Conservation (phyloP, 73 alveolate species). For the Tetrahymena elliotti region DNA sequence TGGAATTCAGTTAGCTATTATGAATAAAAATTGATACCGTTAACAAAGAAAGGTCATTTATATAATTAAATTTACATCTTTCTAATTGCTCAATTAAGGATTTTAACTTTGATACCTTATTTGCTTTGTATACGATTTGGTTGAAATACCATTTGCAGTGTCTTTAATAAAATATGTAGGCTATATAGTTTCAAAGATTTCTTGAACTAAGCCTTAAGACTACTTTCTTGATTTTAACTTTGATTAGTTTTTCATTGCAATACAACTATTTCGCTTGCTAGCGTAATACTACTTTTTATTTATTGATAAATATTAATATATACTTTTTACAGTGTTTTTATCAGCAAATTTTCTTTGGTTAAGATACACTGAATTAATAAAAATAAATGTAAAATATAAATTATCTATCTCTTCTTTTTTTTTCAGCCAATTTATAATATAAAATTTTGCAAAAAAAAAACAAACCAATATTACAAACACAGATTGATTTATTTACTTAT, state of each 20-base stretch:
- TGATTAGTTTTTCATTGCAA: background rate
- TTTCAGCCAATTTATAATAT: background rate
- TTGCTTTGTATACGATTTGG: background rate
- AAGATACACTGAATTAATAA: background rate
- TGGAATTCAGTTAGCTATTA: background rate
- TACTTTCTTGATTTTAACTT: background rate
- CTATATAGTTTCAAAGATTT: background rate
- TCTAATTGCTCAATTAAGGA: background rate
- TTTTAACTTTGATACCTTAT: background rate
- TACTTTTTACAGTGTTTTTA: background rate
- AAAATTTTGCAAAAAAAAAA: too few relatives aligned
- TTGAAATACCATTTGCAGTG: background rate
- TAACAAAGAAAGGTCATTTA: background rate
- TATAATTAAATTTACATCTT: background rate
- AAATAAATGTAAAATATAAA: too few relatives aligned
- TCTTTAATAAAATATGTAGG: background rate
- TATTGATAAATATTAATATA: too few relatives aligned
- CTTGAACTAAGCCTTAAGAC: background rate
- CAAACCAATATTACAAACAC: too few relatives aligned
- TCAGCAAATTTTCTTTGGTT: background rate
- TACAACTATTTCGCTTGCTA: background rate
- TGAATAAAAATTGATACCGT: background rate
- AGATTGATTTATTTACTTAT: background rate
- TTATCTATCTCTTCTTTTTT: too few relatives aligned
- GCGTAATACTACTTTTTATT: background rate